Conservation (phyloP, 2,329 filamentous ascomycete genomes). For the Tolypocladium nubicola region DNA sequence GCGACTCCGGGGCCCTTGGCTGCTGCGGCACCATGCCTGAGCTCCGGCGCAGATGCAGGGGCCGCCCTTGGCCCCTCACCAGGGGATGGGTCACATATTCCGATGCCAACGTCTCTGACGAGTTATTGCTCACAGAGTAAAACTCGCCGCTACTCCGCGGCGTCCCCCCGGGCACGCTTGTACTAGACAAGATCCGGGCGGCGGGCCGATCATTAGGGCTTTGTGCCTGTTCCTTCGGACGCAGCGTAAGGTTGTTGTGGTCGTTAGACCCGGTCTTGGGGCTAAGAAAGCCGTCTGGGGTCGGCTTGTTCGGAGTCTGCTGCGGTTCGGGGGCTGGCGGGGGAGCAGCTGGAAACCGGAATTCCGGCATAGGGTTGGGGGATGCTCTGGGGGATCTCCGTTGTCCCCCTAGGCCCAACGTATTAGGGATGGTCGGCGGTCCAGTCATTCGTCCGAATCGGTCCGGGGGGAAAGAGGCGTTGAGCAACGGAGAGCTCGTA, state of each 20-base stretch:
- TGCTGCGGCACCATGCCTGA: conserved; percentile 33
- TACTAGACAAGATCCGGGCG: conserved; percentile 64
- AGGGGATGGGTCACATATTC: conserved; percentile 60
- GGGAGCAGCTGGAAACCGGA: conserved; percentile 42
- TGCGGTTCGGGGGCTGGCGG: conserved; percentile 26
- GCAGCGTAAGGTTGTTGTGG: conserved; percentile 23
- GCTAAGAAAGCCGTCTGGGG: conserved; percentile 29
- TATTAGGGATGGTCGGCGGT: conserved; percentile 33
- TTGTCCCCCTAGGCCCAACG: conserved; percentile 25
- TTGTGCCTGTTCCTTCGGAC: conserved; percentile 33
- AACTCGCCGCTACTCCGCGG: conserved; percentile 90
- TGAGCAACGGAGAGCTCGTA: conserved; percentile 40
- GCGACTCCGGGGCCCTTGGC: conserved; percentile 54
- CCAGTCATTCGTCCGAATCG: conserved; percentile 31
- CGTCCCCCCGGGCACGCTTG: conserved; percentile 63
- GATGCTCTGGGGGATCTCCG: conserved; percentile 29
- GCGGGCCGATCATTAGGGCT: conserved; percentile 46
- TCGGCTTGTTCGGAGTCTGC: conserved; percentile 15
- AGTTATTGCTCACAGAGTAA: conserved; percentile 90
- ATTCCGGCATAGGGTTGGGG: conserved; percentile 39
- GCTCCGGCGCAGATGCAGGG: conserved; percentile 35
- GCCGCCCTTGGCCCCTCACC: conserved; percentile 21
- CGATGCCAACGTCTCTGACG: conserved; percentile 82
- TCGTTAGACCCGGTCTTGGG: conserved; percentile 25
- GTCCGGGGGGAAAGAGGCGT: conserved; percentile 43